Conservation (phyloP, 306 rosid species). For the Vigna hirtella region DNA sequence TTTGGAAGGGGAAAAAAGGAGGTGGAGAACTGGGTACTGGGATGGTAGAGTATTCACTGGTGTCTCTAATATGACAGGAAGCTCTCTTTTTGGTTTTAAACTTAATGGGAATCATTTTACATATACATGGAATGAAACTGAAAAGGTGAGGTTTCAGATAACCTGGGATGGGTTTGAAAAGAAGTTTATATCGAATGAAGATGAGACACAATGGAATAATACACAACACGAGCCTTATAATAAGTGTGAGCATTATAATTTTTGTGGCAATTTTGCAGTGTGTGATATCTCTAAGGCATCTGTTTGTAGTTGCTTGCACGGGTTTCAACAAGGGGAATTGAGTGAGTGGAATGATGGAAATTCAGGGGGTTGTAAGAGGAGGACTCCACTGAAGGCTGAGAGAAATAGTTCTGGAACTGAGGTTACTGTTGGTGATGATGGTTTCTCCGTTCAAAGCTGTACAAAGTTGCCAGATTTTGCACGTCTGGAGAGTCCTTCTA, state of each 20-base stretch:
- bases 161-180: constrained; percentile 64
- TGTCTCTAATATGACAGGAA: constrained; percentile 53
- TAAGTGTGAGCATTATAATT: constrained; percentile 60
- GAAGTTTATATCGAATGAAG: constrained; percentile 45
- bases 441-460: constrained; percentile 33
- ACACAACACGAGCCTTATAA: constrained; percentile 52
- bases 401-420: constrained; percentile 35
- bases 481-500: neutral
- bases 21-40: constrained; percentile 85
- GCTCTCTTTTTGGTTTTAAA: constrained; percentile 49
- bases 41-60: constrained; percentile 59
- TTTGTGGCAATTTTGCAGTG: constrained; percentile 63
- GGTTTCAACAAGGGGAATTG: constrained; percentile 47
- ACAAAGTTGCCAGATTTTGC: constrained; percentile 73
- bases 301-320: constrained; percentile 55
- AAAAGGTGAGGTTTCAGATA: constrained; percentile 58
- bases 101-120: constrained; percentile 38
- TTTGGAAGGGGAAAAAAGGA: constrained; percentile 56
- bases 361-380: constrained; percentile 62
- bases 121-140: neutral
- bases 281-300: constrained; percentile 41
- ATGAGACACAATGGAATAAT: constrained; percentile 41
- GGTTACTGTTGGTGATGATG: constrained; percentile 56
- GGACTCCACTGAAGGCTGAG: constrained; percentile 51
- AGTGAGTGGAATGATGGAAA: constrained; percentile 49